phyloP scores from a whole-genome alignment of 768 basidiomycete species.

The Cubamyces sp. region DNA sequence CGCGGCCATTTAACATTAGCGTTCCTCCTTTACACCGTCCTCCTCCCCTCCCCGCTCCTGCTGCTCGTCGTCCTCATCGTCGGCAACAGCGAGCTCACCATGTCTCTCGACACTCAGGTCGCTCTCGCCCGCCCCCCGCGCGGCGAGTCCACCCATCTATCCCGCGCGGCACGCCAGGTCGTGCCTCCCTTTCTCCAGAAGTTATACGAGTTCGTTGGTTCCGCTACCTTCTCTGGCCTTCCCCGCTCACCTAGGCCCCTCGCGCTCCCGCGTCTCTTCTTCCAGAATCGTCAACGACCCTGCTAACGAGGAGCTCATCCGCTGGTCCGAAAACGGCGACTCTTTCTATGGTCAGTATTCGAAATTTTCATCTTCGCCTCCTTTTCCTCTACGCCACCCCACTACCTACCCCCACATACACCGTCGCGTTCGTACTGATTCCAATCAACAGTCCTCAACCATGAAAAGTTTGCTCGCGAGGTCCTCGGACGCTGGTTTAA shows the following conservation, averaged over 20 bases:
- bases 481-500: slow-evolving; percentile 96
- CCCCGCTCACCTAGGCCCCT: slow-evolving; percentile 6
- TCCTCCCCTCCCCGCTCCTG: background rate
- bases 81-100: slow-evolving; percentile 22
- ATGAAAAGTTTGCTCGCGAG: slow-evolving; percentile 87
- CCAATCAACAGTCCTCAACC: slow-evolving; percentile 72
- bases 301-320: slow-evolving; percentile 79
- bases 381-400: background rate
- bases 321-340: slow-evolving; percentile 91
- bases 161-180: slow-evolving; percentile 50
- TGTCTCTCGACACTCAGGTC: slow-evolving; percentile 60
- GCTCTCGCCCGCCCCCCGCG: slow-evolving; percentile 53
- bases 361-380: background rate
- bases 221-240: slow-evolving; percentile 13
- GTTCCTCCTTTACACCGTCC: background rate
- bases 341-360: slow-evolving; percentile 80
- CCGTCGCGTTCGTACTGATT: slow-evolving; percentile 4
- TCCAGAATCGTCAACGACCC: slow-evolving; percentile 90
- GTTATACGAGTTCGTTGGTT: slow-evolving; percentile 75
- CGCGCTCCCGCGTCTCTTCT: slow-evolving; percentile 4
- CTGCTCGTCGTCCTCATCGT: background rate
- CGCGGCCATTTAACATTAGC: background rate
- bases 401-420: background rate
- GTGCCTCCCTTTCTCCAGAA: slow-evolving; percentile 92
- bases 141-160: slow-evolving; percentile 44